These are phyloP conservation scores for Triticum aestivum DNA, from an alignment of 176 grass and related monocot genomes.

Conservation along the genomic window IWGSC_CS_RefSeq_v2.1 NC_057814.1:584308021-584308520, in stretches of 20 bases:
- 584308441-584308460: constrained; percentile 12
- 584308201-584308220: neutral
- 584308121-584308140: no score
- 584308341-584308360: constrained; percentile 20
- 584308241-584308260: constrained; percentile 18
- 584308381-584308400: constrained; percentile 6
- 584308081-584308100: neutral
- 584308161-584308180: neutral
- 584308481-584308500: neutral
- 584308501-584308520: neutral
- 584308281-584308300: constrained; percentile 53
- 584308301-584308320: constrained; percentile 47
- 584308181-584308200: neutral
- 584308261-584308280: constrained; percentile 47
- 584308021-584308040: no score
- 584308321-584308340: constrained; percentile 12
- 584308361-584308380: constrained; percentile 24
- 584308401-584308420: constrained; percentile 2
- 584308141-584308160: no score
- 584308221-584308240: neutral
- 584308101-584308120: no score
- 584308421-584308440: neutral
- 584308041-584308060: no score
- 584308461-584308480: neutral
- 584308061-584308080: no score